Conservation (phyloP, 2,329 filamentous ascomycete genomes). For the Fusarium penzigii region DNA sequence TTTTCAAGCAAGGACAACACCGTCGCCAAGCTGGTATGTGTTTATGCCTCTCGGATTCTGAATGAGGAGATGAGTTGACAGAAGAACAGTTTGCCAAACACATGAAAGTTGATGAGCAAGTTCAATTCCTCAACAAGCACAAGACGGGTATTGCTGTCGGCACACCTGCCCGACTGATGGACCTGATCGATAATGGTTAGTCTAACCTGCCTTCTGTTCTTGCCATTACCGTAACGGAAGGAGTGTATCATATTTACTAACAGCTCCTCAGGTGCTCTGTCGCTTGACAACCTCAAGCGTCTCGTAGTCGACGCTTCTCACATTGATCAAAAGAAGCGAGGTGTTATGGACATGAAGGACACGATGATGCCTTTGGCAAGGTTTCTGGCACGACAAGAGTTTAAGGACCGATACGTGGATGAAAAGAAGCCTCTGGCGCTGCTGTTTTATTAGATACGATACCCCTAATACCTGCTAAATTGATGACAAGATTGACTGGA, state of each 20-base stretch:
- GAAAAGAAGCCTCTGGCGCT: conserved; percentile 60
- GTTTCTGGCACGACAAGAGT: conserved; percentile 69
- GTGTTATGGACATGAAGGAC: conserved; percentile 94
- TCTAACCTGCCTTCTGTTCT: background rate
- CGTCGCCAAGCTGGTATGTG: conserved; percentile 74
- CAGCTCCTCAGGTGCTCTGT: conserved; percentile 60
- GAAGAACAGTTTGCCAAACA: conserved; percentile 80
- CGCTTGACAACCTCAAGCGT: conserved; percentile 69
- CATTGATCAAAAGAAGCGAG: conserved; percentile 92
- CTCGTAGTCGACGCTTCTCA: conserved; percentile 90
- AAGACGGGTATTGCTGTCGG: conserved; percentile 87
- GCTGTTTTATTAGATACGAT: conserved; percentile 61
- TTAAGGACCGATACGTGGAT: conserved; percentile 69
- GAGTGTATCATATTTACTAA: too few species aligned
- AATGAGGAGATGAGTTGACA: too few species aligned
- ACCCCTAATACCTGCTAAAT: conserved; percentile 6
- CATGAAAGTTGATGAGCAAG: conserved; percentile 89
- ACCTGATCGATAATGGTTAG: conserved; percentile 79
- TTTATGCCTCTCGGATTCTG: background rate
- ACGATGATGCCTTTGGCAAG: conserved; percentile 78
- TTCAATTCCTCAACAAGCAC: conserved; percentile 68
- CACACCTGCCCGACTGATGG: conserved; percentile 79
- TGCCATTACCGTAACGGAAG: too few species aligned
- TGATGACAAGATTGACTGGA: too few species aligned
- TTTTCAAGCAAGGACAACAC: conserved; percentile 77